These are phyloP conservation scores for Echites panduratus DNA, from an alignment of 257 asterid genomes.

Conservation along the genomic window DNA sequence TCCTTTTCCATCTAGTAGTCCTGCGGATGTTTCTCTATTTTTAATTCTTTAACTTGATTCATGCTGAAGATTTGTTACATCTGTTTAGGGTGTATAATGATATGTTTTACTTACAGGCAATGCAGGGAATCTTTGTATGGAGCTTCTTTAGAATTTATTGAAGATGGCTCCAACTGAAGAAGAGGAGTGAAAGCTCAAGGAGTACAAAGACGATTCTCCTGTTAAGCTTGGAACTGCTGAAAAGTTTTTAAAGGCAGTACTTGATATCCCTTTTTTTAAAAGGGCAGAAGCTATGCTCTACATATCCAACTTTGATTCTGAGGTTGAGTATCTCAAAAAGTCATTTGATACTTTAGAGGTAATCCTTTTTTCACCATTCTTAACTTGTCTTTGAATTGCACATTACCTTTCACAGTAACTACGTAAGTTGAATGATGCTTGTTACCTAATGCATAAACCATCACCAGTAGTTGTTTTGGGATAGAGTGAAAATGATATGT, in stretches of 20 bases:
- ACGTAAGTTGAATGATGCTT: neutral
- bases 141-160: slow-evolving; percentile 82
- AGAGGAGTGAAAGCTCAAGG: slow-evolving; percentile 82
- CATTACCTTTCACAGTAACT: neutral
- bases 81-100: neutral
- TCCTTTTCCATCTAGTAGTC: neutral
- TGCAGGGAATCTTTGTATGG: slow-evolving; percentile 69
- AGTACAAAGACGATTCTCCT: slow-evolving; percentile 62
- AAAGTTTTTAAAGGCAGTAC: slow-evolving; percentile 70
- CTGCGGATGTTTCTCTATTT: neutral
- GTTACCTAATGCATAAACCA: too few relatives aligned
- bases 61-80: neutral
- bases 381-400: slow-evolving; percentile 3
- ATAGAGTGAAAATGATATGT: neutral
- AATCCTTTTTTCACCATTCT: slow-evolving; percentile 21
- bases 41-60: neutral
- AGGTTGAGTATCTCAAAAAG: slow-evolving; percentile 74
- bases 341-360: slow-evolving; percentile 94
- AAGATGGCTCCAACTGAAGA: slow-evolving; percentile 96
- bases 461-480: neutral
- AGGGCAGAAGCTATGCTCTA: slow-evolving; percentile 86
- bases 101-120: slow-evolving; percentile 53
- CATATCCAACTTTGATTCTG: slow-evolving; percentile 67
- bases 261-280: slow-evolving; percentile 74
- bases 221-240: slow-evolving; percentile 84